These are phyloP conservation scores for Curvularia verruculosa DNA, from an alignment of 2,329 filamentous ascomycete species.

Conservation along the genomic window DNA sequence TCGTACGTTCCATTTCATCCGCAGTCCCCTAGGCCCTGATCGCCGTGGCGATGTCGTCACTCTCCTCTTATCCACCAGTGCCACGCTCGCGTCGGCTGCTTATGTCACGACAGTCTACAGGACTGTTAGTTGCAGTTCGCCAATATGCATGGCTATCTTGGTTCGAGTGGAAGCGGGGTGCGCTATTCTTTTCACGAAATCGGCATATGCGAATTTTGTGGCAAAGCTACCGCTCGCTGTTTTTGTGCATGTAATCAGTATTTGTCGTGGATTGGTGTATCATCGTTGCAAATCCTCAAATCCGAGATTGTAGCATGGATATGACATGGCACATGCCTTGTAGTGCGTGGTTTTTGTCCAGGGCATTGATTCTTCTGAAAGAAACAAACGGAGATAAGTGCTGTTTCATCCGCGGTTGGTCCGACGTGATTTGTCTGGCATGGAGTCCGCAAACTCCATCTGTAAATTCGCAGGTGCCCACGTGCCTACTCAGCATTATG, in stretches of 20 bases:
- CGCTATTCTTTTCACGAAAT: no score
- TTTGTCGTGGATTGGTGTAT: no score
- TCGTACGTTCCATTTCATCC: background rate
- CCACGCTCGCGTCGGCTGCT: no score
- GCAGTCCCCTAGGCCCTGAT: background rate
- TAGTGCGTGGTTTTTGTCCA: no score
- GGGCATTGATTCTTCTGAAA: no score
- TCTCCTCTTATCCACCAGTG: background rate
- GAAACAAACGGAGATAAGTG: no score
- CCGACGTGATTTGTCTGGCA: background rate
- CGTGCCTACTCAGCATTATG: background rate
- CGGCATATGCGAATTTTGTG: no score
- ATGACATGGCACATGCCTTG: no score
- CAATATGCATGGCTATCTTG: background rate
- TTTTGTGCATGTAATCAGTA: no score
- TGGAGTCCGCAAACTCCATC: background rate
- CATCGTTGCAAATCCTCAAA: no score
- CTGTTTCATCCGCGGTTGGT: background rate
- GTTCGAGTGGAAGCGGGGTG: background rate
- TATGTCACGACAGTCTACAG: background rate
- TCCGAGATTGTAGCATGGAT: no score
- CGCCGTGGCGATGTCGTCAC: background rate
- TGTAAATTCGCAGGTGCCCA: background rate
- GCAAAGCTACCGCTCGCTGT: no score
- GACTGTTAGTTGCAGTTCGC: background rate